A percentile compares a stretch with the other conserved stretches of the same genome.
These are phyloP conservation scores for Paraphoma chrysanthemicola DNA, from an alignment of 2,329 filamentous ascomycete species.

Conservation along the genomic window DNA sequence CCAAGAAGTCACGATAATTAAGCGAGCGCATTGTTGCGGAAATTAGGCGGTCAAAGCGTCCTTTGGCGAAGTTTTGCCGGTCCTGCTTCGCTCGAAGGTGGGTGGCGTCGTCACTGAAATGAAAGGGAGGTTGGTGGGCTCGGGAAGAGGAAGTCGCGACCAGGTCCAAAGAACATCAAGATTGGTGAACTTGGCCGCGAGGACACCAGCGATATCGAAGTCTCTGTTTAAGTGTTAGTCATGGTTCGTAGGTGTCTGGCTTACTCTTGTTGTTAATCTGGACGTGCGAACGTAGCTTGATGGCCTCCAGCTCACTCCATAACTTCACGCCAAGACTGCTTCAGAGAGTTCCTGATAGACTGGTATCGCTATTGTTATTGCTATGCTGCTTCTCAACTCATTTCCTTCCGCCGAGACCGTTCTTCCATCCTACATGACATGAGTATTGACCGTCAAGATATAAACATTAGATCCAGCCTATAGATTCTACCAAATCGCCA, in stretches of 20 bases:
- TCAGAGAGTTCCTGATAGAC: no score
- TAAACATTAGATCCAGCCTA: constrained; percentile 40
- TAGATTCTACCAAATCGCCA: constrained; percentile 21
- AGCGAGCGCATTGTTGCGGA: neutral
- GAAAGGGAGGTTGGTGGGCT: neutral
- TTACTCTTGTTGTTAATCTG: no score
- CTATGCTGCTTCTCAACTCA: neutral
- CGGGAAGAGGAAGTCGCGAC: neutral
- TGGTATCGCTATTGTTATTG: neutral
- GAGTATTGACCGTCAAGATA: constrained; percentile 21
- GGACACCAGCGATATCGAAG: no score
- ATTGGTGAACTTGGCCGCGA: no score
- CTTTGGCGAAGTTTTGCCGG: neutral
- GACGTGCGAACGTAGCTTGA: no score
- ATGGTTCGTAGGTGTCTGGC: no score
- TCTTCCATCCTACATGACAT: constrained; percentile 1
- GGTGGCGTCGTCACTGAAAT: neutral
- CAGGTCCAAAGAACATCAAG: no score
- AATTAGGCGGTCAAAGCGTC: neutral
- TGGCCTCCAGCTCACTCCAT: no score
- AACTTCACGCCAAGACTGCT: no score
- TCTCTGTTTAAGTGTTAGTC: no score
- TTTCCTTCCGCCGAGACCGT: neutral
- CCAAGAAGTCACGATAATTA: neutral
- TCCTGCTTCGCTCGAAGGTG: neutral